Evolutionary conservation across 345 rosid species (phyloP).

Genomic region (Boechera stricta): DNA sequence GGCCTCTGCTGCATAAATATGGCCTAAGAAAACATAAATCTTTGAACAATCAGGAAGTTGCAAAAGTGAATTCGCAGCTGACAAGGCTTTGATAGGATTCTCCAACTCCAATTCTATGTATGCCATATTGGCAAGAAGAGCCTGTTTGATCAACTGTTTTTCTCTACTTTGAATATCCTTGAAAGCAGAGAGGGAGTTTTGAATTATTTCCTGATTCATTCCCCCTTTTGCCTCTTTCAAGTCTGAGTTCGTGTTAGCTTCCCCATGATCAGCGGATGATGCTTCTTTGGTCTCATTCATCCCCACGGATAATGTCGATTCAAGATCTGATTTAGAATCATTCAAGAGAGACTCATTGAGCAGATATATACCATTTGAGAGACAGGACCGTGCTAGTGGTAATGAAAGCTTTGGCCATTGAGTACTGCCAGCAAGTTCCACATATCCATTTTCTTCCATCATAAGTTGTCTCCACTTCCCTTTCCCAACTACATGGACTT

Average conservation of each 20-base stretch:
- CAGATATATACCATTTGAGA: constrained; percentile 75
- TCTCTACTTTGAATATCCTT: constrained; percentile 59
- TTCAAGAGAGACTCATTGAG: constrained; percentile 56
- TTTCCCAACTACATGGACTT: constrained; percentile 72
- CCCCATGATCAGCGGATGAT: constrained; percentile 52
- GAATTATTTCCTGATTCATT: constrained; percentile 66
- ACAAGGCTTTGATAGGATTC: constrained; percentile 79
- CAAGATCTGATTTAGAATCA: constrained; percentile 50
- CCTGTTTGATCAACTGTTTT: constrained; percentile 69
- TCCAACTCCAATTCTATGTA: constrained; percentile 89
- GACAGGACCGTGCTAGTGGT: constrained; percentile 81
- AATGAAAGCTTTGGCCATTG: constrained; percentile 75
- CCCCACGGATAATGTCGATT: constrained; percentile 49
- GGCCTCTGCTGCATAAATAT: constrained; percentile 90
- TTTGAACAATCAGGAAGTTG: constrained; percentile 72
- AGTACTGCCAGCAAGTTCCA: constrained; percentile 50
- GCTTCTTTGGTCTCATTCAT: constrained; percentile 57
- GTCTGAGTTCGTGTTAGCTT: constrained; percentile 69
- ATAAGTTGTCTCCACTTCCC: constrained; percentile 93
- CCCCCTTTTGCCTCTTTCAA: constrained; percentile 77
- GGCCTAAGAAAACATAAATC: constrained; percentile 78
- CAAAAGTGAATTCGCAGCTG: constrained; percentile 71
- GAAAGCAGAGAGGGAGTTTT: constrained; percentile 62
- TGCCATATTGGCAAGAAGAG: constrained; percentile 79
- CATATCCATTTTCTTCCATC: constrained; percentile 59